Percentiles rank a stretch among this genome's conserved stretches.
These are phyloP conservation scores for Musa itinerans DNA, from an alignment of 176 grass and related monocot genomes.

Conservation along the genomic window DNA sequence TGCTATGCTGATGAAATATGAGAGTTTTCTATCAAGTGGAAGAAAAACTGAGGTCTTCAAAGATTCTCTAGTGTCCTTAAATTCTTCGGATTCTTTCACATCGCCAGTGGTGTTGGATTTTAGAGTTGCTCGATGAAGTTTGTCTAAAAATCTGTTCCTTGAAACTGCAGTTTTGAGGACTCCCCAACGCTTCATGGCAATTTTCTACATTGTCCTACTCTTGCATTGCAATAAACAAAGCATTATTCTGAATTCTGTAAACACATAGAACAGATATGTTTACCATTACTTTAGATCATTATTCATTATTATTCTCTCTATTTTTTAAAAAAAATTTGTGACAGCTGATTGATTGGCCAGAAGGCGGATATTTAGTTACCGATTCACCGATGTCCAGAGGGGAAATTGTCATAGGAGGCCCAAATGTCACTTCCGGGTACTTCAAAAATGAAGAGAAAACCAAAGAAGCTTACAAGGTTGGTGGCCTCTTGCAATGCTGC, in stretches of 20 bases:
- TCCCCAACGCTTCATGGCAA: background rate
- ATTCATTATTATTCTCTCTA: no score
- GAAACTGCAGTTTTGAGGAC: no score
- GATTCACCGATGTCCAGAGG: conserved; percentile 90
- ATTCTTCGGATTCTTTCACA: no score
- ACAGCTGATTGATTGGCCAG: conserved; percentile 82
- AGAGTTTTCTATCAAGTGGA: background rate
- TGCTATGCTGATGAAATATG: no score
- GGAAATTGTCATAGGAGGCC: conserved; percentile 86
- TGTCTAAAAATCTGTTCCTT: no score
- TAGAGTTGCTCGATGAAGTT: no score
- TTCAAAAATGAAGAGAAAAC: conserved; percentile 94
- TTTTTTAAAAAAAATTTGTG: background rate
- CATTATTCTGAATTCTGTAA: no score
- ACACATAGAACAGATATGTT: no score
- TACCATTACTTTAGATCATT: no score
- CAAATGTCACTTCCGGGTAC: conserved; percentile 81
- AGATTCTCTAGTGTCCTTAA: no score
- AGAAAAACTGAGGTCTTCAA: background rate
- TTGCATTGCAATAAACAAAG: background rate
- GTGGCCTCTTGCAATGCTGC: background rate
- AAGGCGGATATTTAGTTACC: conserved; percentile 75
- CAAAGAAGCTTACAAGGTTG: conserved; percentile 86
- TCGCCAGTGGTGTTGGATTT: no score
- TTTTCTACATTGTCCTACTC: background rate